A percentile compares a stretch with the other conserved stretches of the same genome.
These are phyloP conservation scores for Boletus subcaerulescens DNA, from an alignment of 768 basidiomycete species.

Conservation along the genomic window DNA sequence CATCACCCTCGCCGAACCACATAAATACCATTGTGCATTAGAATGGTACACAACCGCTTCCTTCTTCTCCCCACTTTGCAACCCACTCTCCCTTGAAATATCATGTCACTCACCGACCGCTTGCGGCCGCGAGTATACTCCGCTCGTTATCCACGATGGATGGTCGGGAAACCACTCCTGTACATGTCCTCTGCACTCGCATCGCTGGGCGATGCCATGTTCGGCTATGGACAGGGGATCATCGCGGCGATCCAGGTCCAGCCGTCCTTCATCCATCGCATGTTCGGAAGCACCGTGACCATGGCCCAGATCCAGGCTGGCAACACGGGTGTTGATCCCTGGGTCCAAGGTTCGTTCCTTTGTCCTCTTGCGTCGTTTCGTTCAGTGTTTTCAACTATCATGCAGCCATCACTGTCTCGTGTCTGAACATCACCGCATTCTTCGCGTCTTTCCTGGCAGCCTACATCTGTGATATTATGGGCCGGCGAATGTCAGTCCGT, in stretches of 20 bases:
- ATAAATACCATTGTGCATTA: constrained; percentile 21
- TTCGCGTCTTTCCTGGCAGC: constrained; percentile 44
- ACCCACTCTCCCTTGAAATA: constrained; percentile 11
- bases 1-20: neutral
- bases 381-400: neutral
- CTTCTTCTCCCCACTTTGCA: neutral
- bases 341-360: constrained; percentile 40
- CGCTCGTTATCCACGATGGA: constrained; percentile 50
- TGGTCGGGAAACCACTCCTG: constrained; percentile 47
- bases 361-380: neutral
- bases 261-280: constrained; percentile 47
- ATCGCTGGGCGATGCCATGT: constrained; percentile 56
- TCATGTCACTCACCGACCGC: constrained; percentile 26
- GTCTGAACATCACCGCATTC: constrained; percentile 49
- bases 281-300: constrained; percentile 47
- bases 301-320: constrained; percentile 42
- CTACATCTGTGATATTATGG: constrained; percentile 49
- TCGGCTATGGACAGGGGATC: constrained; percentile 53
- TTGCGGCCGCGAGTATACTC: constrained; percentile 39
- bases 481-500: constrained; percentile 49
- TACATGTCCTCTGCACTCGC: constrained; percentile 51
- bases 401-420: constrained; percentile 48
- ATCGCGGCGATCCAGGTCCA: constrained; percentile 52
- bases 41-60: neutral
- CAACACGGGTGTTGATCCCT: constrained; percentile 43